Evolutionary conservation across 306 rosid genomes (phyloP).

Genomic region (Casuarina glauca): DNA sequence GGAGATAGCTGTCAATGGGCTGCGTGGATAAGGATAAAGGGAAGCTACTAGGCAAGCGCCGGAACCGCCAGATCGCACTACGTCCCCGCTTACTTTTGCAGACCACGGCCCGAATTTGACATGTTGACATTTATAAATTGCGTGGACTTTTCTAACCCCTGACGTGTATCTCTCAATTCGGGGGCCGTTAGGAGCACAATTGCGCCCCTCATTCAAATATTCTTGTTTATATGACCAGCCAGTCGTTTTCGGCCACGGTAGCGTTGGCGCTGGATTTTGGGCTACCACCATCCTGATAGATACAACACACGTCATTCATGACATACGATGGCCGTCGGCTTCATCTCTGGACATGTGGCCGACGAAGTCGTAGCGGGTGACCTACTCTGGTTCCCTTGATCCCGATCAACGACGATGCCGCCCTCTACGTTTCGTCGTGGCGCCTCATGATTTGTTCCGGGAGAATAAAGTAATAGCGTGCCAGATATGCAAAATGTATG

Average conservation of each 20-base stretch:
- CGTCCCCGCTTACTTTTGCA: neutral
- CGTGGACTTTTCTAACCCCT: neutral
- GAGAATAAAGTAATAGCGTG: neutral
- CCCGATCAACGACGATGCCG: neutral
- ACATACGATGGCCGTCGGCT: neutral
- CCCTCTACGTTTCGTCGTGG: neutral
- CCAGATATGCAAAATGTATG: neutral
- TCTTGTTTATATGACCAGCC: neutral
- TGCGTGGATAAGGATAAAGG: slow-evolving; percentile 17
- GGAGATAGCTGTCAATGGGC: slow-evolving; percentile 1
- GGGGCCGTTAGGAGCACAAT: slow-evolving; percentile 25
- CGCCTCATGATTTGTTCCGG: neutral
- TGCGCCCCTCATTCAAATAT: slow-evolving; percentile 1
- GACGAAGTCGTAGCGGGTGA: neutral
- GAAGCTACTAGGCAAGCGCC: slow-evolving; percentile 39
- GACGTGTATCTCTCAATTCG: slow-evolving; percentile 1
- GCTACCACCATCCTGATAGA: neutral
- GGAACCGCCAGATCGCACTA: slow-evolving; percentile 6
- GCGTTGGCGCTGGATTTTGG: neutral
- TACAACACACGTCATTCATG: slow-evolving; percentile 13
- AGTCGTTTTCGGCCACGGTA: slow-evolving; percentile 14
- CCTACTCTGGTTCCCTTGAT: neutral
- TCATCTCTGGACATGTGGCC: neutral
- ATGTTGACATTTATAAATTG: neutral
- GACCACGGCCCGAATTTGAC: neutral